Percentiles rank a stretch among this genome's conserved stretches.
These are phyloP conservation scores for Penicillium sp. DNA, from an alignment of 2,329 filamentous ascomycete genomes.

Conservation along the genomic window DNA sequence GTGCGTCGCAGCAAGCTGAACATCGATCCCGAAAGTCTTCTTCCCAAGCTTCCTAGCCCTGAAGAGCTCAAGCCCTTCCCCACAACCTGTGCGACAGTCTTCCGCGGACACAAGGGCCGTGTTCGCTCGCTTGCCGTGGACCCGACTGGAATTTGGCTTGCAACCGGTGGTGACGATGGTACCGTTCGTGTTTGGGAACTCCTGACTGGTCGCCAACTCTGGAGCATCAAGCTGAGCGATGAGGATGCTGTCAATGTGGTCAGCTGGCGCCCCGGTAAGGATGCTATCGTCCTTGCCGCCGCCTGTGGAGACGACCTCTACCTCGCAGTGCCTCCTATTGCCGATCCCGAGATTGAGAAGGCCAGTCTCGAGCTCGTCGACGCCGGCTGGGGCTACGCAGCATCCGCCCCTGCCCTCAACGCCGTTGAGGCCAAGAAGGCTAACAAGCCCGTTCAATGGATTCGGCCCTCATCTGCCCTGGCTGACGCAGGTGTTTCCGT, in stretches of 20 bases:
- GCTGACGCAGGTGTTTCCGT: slow-evolving; percentile 75
- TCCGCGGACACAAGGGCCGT: slow-evolving; percentile 82
- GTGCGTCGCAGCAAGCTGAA: slow-evolving; percentile 92
- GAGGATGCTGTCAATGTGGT: slow-evolving; percentile 81
- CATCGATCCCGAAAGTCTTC: slow-evolving; percentile 88
- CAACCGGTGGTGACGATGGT: slow-evolving; percentile 91
- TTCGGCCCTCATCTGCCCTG: slow-evolving; percentile 70
- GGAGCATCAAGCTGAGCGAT: slow-evolving; percentile 74
- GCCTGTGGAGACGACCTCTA: slow-evolving; percentile 82
- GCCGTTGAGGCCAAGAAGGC: slow-evolving; percentile 60
- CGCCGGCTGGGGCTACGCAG: slow-evolving; percentile 90
- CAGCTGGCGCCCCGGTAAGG: slow-evolving; percentile 82
- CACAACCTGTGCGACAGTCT: slow-evolving; percentile 82
- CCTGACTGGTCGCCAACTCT: slow-evolving; percentile 80
- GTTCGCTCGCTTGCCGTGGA: slow-evolving; percentile 84
- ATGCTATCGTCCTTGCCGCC: slow-evolving; percentile 77
- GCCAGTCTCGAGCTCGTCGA: slow-evolving; percentile 75
- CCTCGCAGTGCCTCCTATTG: slow-evolving; percentile 73
- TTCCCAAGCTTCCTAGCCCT: slow-evolving; percentile 89
- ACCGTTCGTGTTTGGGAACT: slow-evolving; percentile 89
- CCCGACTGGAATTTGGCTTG: slow-evolving; percentile 79
- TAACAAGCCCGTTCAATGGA: slow-evolving; percentile 77
- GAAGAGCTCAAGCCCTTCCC: slow-evolving; percentile 95
- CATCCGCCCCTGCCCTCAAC: slow-evolving; percentile 55
- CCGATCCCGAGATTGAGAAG: slow-evolving; percentile 71